Percentiles rank a stretch among this genome's conserved stretches.
Evolutionary conservation across 345 rosid species (phyloP).

Genomic region (Camelina laxa): DNA sequence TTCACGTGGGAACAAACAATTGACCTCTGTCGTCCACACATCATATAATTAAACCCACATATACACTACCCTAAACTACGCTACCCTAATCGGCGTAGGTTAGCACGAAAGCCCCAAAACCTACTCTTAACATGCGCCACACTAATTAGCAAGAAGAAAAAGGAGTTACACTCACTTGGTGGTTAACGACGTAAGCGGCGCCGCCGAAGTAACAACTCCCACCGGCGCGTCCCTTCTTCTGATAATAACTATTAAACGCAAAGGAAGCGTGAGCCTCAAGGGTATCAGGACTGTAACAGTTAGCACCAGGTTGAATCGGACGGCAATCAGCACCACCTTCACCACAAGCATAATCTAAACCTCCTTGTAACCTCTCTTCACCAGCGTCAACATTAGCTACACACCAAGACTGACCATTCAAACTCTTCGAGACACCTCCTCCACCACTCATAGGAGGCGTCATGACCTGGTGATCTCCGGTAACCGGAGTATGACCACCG

Average conservation of each 20-base stretch:
- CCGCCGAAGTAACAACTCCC: slow-evolving; percentile 91
- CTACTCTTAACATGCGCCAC: slow-evolving; percentile 6
- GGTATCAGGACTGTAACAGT: slow-evolving; percentile 78
- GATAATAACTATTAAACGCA: slow-evolving; percentile 93
- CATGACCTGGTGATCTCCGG: slow-evolving; percentile 27
- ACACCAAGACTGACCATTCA: slow-evolving; percentile 71
- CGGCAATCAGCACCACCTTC: slow-evolving; percentile 89
- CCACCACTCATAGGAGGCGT: slow-evolving; percentile 44
- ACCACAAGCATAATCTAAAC: slow-evolving; percentile 84
- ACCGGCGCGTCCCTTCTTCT: slow-evolving; percentile 66
- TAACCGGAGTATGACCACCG: slow-evolving; percentile 37
- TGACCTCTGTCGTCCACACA: slow-evolving; percentile 26
- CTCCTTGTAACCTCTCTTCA: slow-evolving; percentile 66
- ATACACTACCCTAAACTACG: slow-evolving; percentile 2
- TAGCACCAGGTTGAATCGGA: slow-evolving; percentile 70
- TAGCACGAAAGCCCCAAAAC: neutral
- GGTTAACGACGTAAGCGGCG: slow-evolving; percentile 77
- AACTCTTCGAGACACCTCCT: slow-evolving; percentile 57
- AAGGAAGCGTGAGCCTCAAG: slow-evolving; percentile 92
- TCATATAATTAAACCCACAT: slow-evolving; percentile 6
- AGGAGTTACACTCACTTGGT: slow-evolving; percentile 60
- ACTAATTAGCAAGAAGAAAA: neutral
- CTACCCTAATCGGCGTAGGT: slow-evolving; percentile 19
- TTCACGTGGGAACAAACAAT: slow-evolving; percentile 44
- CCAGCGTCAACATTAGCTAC: slow-evolving; percentile 74